Base-by-base conservation (phyloP, 2,329 filamentous ascomycete genomes). In the Macroventuria anomochaeta region DNA sequence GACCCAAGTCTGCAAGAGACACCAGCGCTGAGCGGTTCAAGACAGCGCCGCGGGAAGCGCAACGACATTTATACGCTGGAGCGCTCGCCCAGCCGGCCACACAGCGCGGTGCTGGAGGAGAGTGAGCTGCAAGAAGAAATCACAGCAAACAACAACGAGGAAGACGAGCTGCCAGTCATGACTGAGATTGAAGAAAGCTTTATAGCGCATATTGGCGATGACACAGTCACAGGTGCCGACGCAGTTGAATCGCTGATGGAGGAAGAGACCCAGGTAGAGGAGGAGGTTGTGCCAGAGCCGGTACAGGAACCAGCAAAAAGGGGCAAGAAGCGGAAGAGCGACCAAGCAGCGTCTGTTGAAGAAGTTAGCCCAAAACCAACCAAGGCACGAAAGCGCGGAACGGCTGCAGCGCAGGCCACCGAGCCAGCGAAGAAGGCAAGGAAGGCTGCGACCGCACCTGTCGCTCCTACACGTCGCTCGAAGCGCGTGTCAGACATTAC, bases 61-160 rank as follows among this genome's bases (percentile, higher is more conserved):
- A 52, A 57, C 6, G 59, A 67, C 38, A 53, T 75, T 2, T 75
- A 73, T 47, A 67, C 68, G n/a, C 57, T 75, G 37, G 67, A 70
- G 33, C 54, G 50, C 11, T 75, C 72, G 5, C 72, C 72, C 5
- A 62, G 46, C 12, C 66, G 63, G 8, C 62, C 53, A 28, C 57
- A 61, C 11, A 72, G 67, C 31, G 57, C 60, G 8, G 58, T 65
- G 8, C 53, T 69, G 15, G 71, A 74, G 18, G 71, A 75, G 39
- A 73, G 63, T 29, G 46, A 72, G 17, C 55, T 69, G 23, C 71
- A 75, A 36, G 68, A 70, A 26, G 67, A 74, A 33, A 68, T 67
- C 2, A 61, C 48, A 2, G 57, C 60, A 7, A 63, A 64, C 18
- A 69, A 71, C 23, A 62, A 67, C 17, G 64, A 67, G 13, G 69